Evolutionary conservation across 2,329 filamentous ascomycete species (phyloP), one percentile per base, ranked within the genome.

Genomic region (Epichloe coenophiala): DNA sequence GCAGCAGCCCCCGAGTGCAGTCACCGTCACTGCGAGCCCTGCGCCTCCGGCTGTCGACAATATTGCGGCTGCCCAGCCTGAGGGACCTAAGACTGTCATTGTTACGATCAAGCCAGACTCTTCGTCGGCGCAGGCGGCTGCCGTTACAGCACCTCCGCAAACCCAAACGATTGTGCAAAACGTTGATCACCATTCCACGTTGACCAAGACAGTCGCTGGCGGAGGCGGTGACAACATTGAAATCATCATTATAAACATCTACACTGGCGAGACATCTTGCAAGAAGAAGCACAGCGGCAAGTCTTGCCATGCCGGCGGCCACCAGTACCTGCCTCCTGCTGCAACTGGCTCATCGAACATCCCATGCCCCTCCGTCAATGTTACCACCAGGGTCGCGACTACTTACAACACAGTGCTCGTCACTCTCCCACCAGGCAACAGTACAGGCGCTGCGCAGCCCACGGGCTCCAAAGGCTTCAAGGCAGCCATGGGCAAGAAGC

Each of bases 401-500:
- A 57, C 63, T 36, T 69, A 64, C 55, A 68, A 67, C 57, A 69
- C 66, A 1, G 57, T 68, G 15, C 53, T 60, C 15, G 58, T 63
- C 51, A 68, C 65, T 5, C 56, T 65, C 12, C n/a, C 15, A 15
- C 36, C 51, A 5, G 47, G 47, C 13, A 50, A 43, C 17, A 12
- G 45, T 8, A 53, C 48, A 17, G 33, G 38, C 7, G 37, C 39
- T 31, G 39, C 47, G 13, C 48, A 45, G 33, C 48, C 51, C 23
- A 46, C 43, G 4, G 33, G 37, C 21, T 47, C 36, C 39, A 21
- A 39, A 23, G 33, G 11, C 40, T n/a, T 37, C 12, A 13, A 27
- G 37, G 15, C 27, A 12, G 13, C 15, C n/a, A 41, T 44, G 35
- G 48, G 13, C 17, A 45, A 43, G 12, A 33, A 49, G 11, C 50